Conservation (phyloP, 2,329 filamentous ascomycete genomes). For the Cladosporium sp. region DNA sequence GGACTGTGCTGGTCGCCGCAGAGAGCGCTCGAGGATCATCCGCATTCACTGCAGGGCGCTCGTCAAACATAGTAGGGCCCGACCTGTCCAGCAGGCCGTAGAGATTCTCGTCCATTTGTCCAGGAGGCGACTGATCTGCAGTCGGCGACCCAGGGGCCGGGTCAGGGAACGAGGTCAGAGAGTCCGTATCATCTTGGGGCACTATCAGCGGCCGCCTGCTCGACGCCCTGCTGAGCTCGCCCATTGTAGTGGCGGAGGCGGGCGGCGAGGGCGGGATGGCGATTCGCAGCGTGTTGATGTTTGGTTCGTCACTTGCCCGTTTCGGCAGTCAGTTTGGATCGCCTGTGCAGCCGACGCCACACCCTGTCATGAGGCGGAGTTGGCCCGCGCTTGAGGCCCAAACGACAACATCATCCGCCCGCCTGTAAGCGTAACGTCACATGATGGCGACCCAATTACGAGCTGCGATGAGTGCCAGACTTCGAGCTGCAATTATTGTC, state of each 20-base stretch:
- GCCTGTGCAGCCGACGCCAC: too few species aligned
- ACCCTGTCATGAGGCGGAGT: too few species aligned
- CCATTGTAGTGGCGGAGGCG: not conserved
- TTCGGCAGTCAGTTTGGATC: not conserved
- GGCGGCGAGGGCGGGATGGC: not conserved
- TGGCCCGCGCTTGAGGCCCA: too few species aligned
- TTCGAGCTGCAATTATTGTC: constrained; percentile 74
- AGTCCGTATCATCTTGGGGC: constrained; percentile 21
- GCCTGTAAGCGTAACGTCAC: not conserved
- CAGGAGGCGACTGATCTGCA: not conserved
- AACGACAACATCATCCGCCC: too few species aligned
- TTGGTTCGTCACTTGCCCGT: not conserved
- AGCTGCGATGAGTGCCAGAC: constrained; percentile 26
- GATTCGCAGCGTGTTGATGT: not conserved
- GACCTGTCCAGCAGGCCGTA: constrained; percentile 25
- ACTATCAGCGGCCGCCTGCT: constrained; percentile 14
- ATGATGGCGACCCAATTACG: not conserved
- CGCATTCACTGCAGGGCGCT: constrained; percentile 14
- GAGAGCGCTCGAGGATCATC: constrained; percentile 25
- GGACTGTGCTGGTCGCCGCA: constrained; percentile 18
- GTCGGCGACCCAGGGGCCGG: constrained; percentile 16
- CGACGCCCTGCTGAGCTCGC: constrained; percentile 13
- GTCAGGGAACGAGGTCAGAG: constrained; percentile 28
- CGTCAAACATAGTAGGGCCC: constrained; percentile 29
- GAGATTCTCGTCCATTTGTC: constrained; percentile 11